These are phyloP conservation scores for Elongisporangium anandrum DNA, from an alignment of 352 stramenopile species.

Conservation along the genomic window DNA sequence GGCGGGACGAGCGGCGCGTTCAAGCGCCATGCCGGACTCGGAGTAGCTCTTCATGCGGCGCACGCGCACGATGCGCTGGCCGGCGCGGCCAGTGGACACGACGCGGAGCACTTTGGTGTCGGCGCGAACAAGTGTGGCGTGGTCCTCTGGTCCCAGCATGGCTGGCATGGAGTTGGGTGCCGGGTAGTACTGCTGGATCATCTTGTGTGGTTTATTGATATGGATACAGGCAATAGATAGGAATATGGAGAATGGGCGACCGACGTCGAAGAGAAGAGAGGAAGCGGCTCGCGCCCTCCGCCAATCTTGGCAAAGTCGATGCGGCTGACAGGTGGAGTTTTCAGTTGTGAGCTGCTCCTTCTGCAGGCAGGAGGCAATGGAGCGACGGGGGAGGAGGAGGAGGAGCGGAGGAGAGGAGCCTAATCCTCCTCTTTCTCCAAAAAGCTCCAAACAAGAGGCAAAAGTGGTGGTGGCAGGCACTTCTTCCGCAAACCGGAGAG, in stretches of 20 bases:
- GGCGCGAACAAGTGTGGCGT: not conserved
- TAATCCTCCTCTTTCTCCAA: not conserved
- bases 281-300: not conserved
- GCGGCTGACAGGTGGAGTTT: not conserved
- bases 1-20: conserved; percentile 22
- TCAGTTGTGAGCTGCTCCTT: not conserved
- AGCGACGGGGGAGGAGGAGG: not conserved
- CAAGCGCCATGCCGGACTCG: conserved; percentile 43
- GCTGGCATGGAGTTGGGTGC: not conserved
- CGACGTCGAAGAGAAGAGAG: not conserved
- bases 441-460: not conserved
- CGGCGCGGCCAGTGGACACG: not conserved
- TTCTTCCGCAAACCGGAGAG: not conserved
- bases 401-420: too few relatives aligned
- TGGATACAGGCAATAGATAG: not conserved
- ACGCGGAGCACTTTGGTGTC: not conserved
- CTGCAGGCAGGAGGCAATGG: not conserved
- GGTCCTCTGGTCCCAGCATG: not conserved
- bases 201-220: not conserved
- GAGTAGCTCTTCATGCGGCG: conserved; percentile 65
- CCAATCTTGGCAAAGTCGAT: not conserved
- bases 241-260: not conserved
- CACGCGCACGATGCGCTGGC: conserved; percentile 12
- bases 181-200: not conserved
- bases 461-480: not conserved